Evolutionary conservation across 2,329 filamentous ascomycete genomes (phyloP), one percentile per base, ranked within the genome.

Genomic region (Trichoderma sp.): DNA sequence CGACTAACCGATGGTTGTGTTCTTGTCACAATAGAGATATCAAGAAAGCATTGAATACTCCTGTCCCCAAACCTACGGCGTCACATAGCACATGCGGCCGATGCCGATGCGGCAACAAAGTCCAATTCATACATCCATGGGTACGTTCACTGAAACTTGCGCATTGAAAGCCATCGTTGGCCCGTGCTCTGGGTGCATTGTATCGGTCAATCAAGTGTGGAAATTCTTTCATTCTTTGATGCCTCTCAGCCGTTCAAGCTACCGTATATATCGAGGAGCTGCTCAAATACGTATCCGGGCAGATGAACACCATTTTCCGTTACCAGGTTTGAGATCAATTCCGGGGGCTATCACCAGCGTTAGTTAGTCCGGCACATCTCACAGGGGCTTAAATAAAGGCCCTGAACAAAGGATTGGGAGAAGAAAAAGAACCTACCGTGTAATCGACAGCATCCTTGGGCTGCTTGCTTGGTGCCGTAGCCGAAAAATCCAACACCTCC

Each of bases 261-360:
- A 70, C 82, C 83, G 74, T 85, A 85, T 47, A 91, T 91, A 78
- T 90, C 88, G 75, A 93, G 90, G 58, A 93, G 82, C 79, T 92
- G 88, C 76, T 92, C 90, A 71, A 90, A 90, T 39, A 93, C 91
- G 30, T 91, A 91, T 71, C 87, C 89, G 0, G 92, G 90, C 57
- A 91, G 88, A 74, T 93, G 86, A 63, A 93, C 88, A 59, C 92
- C 92, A 65, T 89, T 90, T 79, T 95, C 92, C 1, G 92, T 94
- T 75, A 94, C 91, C 75, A 94, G 88, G 34, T 90, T 91, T 11
- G 90, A 90, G 73, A 94, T 91, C 39, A 92, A 75, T 62, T 90
- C 86, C 3, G 91, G 91, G 7, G 91, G 90, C 85, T 92, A 23
- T 17, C 32, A 8, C 15, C 17, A 32, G 2, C 26, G 28, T 47